phyloP scores from a whole-genome alignment of 2,329 filamentous ascomycete species.

The Lasiodiplodia sp. region DNA sequence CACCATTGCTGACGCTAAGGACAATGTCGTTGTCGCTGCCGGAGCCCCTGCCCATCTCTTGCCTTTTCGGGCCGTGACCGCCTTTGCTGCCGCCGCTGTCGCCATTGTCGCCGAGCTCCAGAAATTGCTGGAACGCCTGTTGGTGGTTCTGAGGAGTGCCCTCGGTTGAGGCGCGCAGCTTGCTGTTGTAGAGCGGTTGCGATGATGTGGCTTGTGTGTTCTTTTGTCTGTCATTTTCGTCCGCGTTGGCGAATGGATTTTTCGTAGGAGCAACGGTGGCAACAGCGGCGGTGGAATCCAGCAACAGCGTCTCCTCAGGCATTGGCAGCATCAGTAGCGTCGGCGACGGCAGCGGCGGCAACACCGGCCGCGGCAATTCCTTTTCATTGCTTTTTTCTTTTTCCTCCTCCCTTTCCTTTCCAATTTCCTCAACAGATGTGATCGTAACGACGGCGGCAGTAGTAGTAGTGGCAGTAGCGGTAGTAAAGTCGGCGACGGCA shows the following conservation, averaged over 20 bases:
- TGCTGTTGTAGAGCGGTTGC: not conserved
- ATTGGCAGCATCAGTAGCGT: constrained; percentile 1
- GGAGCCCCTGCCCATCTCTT: constrained; percentile 21
- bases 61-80: constrained; percentile 10
- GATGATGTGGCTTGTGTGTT: not conserved
- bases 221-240: not conserved
- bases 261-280: not conserved
- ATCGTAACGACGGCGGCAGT: not conserved
- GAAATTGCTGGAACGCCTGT: not conserved
- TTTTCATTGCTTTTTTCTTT: not conserved
- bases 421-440: not conserved
- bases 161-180: not conserved
- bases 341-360: not conserved
- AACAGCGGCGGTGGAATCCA: constrained; percentile 1
- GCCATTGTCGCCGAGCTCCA: not conserved
- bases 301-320: constrained; percentile 3
- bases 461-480: not conserved
- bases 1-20: not conserved
- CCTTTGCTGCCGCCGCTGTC: not conserved
- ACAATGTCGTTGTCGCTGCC: not conserved
- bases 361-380: not conserved
- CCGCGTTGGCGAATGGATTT: not conserved
- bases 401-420: not conserved
- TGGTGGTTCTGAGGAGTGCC: not conserved
- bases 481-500: not conserved